These are phyloP conservation scores for Aspergillus thermomutatus DNA, from an alignment of 2,329 filamentous ascomycete genomes.

Conservation along the genomic window DNA sequence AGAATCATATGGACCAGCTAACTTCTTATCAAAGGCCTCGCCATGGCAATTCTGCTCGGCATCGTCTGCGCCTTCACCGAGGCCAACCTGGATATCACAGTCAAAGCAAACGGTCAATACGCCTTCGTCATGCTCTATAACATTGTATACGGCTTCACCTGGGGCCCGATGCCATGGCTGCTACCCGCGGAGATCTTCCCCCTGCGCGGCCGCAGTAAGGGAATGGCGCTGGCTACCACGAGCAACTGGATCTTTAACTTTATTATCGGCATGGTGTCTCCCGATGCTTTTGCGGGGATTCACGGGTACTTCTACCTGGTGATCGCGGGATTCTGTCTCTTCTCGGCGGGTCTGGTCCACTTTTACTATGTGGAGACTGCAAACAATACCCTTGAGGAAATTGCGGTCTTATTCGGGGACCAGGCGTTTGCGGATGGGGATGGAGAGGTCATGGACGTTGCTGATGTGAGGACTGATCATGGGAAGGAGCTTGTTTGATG, in stretches of 20 bases:
- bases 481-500: not conserved
- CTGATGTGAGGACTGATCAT: conserved; percentile 7
- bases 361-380: conserved; percentile 45
- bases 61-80: conserved; percentile 41
- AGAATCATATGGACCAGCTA: not conserved
- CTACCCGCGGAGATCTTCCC: conserved; percentile 27
- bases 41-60: conserved; percentile 33
- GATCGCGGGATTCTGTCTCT: conserved; percentile 42
- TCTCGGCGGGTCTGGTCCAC: conserved; percentile 32
- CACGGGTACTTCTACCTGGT: conserved; percentile 43
- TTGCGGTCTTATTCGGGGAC: conserved; percentile 41
- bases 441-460: conserved; percentile 4
- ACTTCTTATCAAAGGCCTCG: conserved; percentile 16
- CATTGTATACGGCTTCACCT: conserved; percentile 36
- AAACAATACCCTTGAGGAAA: conserved; percentile 28
- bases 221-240: conserved; percentile 39
- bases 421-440: conserved; percentile 35
- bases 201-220: conserved; percentile 38
- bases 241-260: conserved; percentile 56
- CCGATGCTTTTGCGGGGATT: conserved; percentile 42
- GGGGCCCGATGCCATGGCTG: conserved; percentile 42
- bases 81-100: conserved; percentile 19
- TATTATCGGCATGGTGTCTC: conserved; percentile 38
- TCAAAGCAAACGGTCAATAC: conserved; percentile 37
- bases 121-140: conserved; percentile 41